Percentiles rank a stretch among this genome's conserved stretches.
Conservation (phyloP, 73 alveolate species). For the Blepharisma stoltei region DNA sequence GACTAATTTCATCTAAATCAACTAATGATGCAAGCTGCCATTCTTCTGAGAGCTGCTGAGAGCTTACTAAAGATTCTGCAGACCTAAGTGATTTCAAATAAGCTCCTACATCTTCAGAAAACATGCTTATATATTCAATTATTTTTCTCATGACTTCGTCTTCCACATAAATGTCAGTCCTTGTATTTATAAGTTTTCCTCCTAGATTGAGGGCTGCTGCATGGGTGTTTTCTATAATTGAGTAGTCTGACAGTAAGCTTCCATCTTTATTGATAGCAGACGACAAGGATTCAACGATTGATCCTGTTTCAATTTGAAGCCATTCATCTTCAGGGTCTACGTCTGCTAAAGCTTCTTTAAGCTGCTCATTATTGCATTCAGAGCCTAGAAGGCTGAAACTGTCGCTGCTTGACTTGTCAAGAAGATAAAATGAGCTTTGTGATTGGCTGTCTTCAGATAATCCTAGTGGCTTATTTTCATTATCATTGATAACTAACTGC, state of each 20-base stretch:
- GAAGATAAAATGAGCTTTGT: too few species aligned
- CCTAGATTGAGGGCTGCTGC: slow-evolving; percentile 25
- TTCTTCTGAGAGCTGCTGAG: slow-evolving; percentile 10
- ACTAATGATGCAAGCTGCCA: slow-evolving; percentile 58
- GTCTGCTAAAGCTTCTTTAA: too few species aligned
- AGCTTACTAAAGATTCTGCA: slow-evolving; percentile 48
- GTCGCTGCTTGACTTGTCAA: too few species aligned
- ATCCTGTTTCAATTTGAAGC: slow-evolving; percentile 32
- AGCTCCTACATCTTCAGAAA: slow-evolving; percentile 70
- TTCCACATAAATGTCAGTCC: slow-evolving; percentile 76
- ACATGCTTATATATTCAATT: slow-evolving; percentile 74
- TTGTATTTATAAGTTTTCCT: slow-evolving; percentile 42
- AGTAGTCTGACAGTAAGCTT: not conserved
- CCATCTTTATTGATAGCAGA: not conserved
- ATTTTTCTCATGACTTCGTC: slow-evolving; percentile 75
- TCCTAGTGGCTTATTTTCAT: too few species aligned
- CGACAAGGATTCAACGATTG: not conserved
- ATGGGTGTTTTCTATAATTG: not conserved
- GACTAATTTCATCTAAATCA: slow-evolving; percentile 75
- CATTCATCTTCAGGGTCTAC: slow-evolving; percentile 27
- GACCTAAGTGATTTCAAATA: slow-evolving; percentile 55
- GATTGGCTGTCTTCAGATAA: too few species aligned
- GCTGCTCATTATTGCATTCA: too few species aligned
- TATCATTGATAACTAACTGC: too few species aligned
- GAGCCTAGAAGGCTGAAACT: too few species aligned